These are phyloP conservation scores for Alternaria atra DNA, from an alignment of 2,329 filamentous ascomycete genomes.

Conservation along the genomic window DNA sequence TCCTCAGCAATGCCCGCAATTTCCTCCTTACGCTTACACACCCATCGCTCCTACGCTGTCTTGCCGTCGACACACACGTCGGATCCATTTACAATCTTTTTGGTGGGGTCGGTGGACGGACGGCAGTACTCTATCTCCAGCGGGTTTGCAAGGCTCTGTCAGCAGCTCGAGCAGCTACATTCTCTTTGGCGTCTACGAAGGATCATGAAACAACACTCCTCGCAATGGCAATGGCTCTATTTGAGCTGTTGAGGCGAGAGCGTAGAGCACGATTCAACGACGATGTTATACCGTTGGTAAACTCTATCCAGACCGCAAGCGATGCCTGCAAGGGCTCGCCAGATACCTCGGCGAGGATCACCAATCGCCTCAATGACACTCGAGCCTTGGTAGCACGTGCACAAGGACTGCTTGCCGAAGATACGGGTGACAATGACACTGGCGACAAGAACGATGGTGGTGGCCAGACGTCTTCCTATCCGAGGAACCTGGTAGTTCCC, in stretches of 20 bases:
- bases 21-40: conserved; percentile 48
- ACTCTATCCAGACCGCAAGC: conserved; percentile 16
- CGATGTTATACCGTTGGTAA: conserved; percentile 18
- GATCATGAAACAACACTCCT: conserved; percentile 13
- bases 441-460: neutral
- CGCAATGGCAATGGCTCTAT: conserved; percentile 22
- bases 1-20: conserved; percentile 11
- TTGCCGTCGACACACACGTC: conserved; percentile 49
- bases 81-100: conserved; percentile 49
- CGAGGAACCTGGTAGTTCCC: conserved; percentile 32
- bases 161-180: neutral
- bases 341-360: neutral
- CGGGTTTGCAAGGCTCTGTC: conserved; percentile 28
- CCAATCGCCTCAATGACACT: conserved; percentile 14
- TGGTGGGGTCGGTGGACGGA: conserved; percentile 40
- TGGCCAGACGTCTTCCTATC: conserved; percentile 29
- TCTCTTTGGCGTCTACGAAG: neutral
- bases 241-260: conserved; percentile 31
- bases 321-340: conserved; percentile 9
- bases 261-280: conserved; percentile 32
- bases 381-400: conserved; percentile 29
- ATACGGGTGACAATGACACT: neutral
- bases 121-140: conserved; percentile 45
- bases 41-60: conserved; percentile 42
- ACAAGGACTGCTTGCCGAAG: conserved; percentile 23